Percentiles rank a stretch among this genome's conserved stretches.
Evolutionary conservation across 2,329 filamentous ascomycete species (phyloP).

Genomic region (Cytospora paraplurivora): DNA sequence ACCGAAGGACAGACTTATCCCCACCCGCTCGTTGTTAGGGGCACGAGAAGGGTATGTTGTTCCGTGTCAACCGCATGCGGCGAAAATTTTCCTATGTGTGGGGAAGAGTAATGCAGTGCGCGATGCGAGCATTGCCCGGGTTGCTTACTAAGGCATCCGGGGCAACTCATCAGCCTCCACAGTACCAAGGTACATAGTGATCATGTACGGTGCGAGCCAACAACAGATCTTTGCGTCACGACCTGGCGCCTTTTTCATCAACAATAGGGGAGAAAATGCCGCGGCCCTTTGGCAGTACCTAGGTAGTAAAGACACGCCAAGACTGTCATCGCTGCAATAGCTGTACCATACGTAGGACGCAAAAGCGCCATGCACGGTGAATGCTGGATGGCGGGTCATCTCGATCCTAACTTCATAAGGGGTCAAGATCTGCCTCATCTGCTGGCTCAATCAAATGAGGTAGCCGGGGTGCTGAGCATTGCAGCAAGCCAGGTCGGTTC

Average conservation of each 20-base stretch:
- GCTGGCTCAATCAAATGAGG: not conserved
- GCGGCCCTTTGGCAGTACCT: not conserved
- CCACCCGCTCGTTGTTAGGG: conserved; percentile 11
- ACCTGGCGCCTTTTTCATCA: not conserved
- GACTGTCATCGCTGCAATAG: not conserved
- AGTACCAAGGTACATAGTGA: not conserved
- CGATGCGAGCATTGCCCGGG: not conserved
- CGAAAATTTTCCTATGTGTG: conserved; percentile 9
- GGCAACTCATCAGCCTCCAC: conserved; percentile 1
- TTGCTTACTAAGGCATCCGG: too few species aligned
- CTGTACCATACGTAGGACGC: not conserved
- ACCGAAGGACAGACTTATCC: conserved; percentile 20
- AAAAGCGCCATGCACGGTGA: not conserved
- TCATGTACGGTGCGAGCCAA: not conserved
- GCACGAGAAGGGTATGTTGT: conserved; percentile 6
- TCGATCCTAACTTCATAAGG: conserved; percentile 9
- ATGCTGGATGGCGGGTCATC: conserved; percentile 7
- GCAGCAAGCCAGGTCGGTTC: conserved; percentile 8
- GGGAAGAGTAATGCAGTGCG: conserved; percentile 1
- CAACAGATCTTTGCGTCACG: not conserved
- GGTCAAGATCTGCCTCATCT: conserved; percentile 13
- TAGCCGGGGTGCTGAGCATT: conserved; percentile 15
- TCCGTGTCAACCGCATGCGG: conserved; percentile 22
- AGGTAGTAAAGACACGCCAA: not conserved
- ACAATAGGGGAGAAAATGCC: not conserved